Base-by-base conservation (phyloP, 2,329 filamentous ascomycete genomes). In the Neonectria neomacrospora region DNA sequence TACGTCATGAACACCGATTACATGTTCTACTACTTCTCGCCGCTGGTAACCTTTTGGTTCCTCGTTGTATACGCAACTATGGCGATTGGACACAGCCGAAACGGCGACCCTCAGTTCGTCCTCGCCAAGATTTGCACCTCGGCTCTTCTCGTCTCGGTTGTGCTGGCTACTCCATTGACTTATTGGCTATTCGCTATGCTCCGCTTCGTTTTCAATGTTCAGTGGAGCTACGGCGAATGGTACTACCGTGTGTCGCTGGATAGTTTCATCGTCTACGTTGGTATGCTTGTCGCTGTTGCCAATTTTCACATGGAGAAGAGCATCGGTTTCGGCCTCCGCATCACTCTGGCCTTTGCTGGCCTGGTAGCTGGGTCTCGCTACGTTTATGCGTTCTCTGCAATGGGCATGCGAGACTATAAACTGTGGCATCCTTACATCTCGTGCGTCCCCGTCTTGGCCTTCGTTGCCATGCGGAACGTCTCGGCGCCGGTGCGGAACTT, bases 41-140 rank as follows among this genome's bases (percentile, higher is more conserved):
- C 86, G 0, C 77, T 89, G 0, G 80, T 85, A 37, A 87, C 81
- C 44, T 88, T 90, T 72, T 91, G 88, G 86, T 90, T 88, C 71
- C 65, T 88, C 2, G 76, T 88, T 20, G 77, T 86, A 8, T 90
- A 82, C 68, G 67, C 78, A 34, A 87, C 85, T 3, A 77, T 90
- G 47, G 76, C 80, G 11, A 71, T 82, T 22, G 78, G 77, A n/a
- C 74, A 75, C 7, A 66, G 69, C 23, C 69, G 64, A 34, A 88
- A 88, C 67, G 71, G 76, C 12, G 79, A 79, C 50, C 69, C 79
- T 0, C 69, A 71, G 9, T 80, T 80, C 16, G 67, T 89, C 1
- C 42, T 84, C 20, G 72, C 72, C 20, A 89, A 88, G 70, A 80
- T 88, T 2, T 37, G 79, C 0, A 58, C 83, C 11, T 73, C 70